Conservation (phyloP, 352 stramenopile species). For the Phytophthora fragariae region DNA sequence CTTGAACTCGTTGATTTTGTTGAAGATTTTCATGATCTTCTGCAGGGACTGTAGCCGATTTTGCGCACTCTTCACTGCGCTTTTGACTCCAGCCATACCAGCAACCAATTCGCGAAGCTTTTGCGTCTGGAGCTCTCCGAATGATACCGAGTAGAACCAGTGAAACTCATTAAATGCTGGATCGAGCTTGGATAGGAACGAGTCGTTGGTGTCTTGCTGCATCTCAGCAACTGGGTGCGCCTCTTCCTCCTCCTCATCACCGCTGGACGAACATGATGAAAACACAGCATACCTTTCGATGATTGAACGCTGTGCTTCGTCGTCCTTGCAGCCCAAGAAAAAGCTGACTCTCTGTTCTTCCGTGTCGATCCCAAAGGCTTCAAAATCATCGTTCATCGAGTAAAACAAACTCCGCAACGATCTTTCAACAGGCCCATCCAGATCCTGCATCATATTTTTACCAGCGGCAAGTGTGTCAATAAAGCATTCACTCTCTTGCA, state of each 20-base stretch:
- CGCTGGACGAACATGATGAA: background rate
- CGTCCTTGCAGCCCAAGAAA: constrained; percentile 64
- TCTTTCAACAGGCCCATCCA: constrained; percentile 51
- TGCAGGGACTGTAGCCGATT: constrained; percentile 73
- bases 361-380: constrained; percentile 79
- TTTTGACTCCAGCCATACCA: constrained; percentile 57
- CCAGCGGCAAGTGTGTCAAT: constrained; percentile 44
- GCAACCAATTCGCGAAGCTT: constrained; percentile 51
- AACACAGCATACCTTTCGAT: constrained; percentile 64
- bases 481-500: constrained; percentile 27
- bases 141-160: constrained; percentile 50
- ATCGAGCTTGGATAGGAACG: constrained; percentile 70
- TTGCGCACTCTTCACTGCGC: constrained; percentile 57
- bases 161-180: constrained; percentile 57
- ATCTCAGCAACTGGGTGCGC: background rate
- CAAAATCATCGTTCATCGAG: constrained; percentile 72
- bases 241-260: constrained; percentile 18
- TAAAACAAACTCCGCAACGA: constrained; percentile 61
- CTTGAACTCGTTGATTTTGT: constrained; percentile 74
- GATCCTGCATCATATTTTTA: constrained; percentile 40
- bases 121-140: constrained; percentile 49
- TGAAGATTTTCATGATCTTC: constrained; percentile 84
- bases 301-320: constrained; percentile 48
- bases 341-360: constrained; percentile 70
- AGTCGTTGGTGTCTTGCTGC: constrained; percentile 27